Base-by-base conservation (phyloP, 257 asterid genomes). In the Jasminum sambac region DNA sequence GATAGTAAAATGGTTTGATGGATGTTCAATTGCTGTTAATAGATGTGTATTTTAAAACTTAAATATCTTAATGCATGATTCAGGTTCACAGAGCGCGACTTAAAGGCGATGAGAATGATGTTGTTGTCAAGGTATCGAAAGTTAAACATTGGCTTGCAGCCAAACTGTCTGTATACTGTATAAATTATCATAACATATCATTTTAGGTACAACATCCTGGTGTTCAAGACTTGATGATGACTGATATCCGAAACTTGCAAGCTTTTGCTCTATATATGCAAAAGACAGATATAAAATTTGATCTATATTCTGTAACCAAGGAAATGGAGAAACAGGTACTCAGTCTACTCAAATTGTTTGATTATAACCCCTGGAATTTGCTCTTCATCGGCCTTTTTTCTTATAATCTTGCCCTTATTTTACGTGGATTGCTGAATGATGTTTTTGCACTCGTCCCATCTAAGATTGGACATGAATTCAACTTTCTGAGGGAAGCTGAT, bases 301-400 rank as follows among this genome's bases (percentile, higher is more conserved):
- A 95, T 85, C 86, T 95, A 38, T 91, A 58, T 78, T 91, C 99
- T 44, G 87, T 91, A 62, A 95, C 97, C 64, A 95, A 86, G 87
- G 99, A 95, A 80, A 95, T 95, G 95, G 99, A 95, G 85, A 95
- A 77, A 81, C 99, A 95, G 97, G 98, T 95, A 70, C 13, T 52
- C 60, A 11, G 63, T 67, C 69, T 63, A 19, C 48, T 11, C 43
- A 8, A 57, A 43, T 50, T 25, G 24, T 61, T 58, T 69, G 46
- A 12, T 36, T 39, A 5, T 66, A 74, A 36, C 67, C 55, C 55
- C 50, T 40, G 48, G 50, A 64, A 30, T 75, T 23, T 30, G 23
- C 65, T 41, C 24, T 44, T 64, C 13, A 26, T 13, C 13, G 52
- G 26, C 17, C 42, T 52, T 13, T 64, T 60, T n/a, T 41, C 68